Percentiles rank a stretch among this genome's conserved stretches.
Conservation (phyloP, 768 basidiomycete genomes). For the Boletus vinaceobasis region DNA sequence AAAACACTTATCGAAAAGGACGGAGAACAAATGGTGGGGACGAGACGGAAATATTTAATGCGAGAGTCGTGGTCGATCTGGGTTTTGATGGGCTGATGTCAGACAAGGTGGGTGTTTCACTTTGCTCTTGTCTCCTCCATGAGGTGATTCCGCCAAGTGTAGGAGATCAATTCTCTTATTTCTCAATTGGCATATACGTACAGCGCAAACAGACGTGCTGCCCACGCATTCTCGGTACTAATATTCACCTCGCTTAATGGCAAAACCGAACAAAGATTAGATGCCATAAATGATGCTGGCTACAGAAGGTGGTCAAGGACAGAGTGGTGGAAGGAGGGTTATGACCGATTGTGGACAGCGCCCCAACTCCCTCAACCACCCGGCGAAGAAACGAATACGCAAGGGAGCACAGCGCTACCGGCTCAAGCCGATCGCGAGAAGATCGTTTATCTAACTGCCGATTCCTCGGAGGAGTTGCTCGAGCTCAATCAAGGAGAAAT, state of each 20-base stretch:
- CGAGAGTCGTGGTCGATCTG: slow-evolving; percentile 78
- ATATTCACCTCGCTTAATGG: slow-evolving; percentile 81
- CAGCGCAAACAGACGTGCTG: slow-evolving; percentile 75
- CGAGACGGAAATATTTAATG: slow-evolving; percentile 47
- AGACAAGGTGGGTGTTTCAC: slow-evolving; percentile 67
- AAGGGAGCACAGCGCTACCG: neutral
- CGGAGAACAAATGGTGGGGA: slow-evolving; percentile 31
- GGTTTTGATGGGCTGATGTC: slow-evolving; percentile 93
- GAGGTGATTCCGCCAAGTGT: slow-evolving; percentile 14
- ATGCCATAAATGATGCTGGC: slow-evolving; percentile 59
- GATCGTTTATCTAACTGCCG: slow-evolving; percentile 92
- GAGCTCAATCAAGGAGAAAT: slow-evolving; percentile 80
- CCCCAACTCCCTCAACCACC: neutral
- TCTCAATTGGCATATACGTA: slow-evolving; percentile 93
- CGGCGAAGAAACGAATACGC: slow-evolving; percentile 1
- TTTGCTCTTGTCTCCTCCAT: slow-evolving; percentile 9
- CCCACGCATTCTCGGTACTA: slow-evolving; percentile 65
- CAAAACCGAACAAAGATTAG: slow-evolving; percentile 60
- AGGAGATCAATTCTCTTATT: slow-evolving; percentile 90
- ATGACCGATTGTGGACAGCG: slow-evolving; percentile 62
- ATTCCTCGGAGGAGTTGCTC: slow-evolving; percentile 81
- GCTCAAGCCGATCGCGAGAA: slow-evolving; percentile 38
- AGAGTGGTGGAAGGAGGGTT: slow-evolving; percentile 80
- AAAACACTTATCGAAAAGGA: slow-evolving; percentile 12
- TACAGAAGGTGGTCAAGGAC: slow-evolving; percentile 80